Percentiles rank a stretch among this genome's conserved stretches.
Evolutionary conservation across 305 asterid genomes (phyloP).

Genomic region (Fraxinus sp.): DNA sequence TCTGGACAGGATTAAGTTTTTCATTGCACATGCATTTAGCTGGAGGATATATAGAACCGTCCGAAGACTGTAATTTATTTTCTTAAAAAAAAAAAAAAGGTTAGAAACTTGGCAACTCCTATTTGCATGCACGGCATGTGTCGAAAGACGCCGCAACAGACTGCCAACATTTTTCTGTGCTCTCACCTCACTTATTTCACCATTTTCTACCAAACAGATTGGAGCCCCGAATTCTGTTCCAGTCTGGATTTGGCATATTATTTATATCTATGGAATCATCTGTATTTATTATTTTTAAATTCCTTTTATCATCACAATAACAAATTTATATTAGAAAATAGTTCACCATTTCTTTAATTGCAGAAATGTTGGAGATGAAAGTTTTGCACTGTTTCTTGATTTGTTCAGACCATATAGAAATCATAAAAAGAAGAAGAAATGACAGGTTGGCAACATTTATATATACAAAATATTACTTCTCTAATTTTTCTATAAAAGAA

Average conservation of each 20-base stretch:
- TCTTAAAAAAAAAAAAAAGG: no score
- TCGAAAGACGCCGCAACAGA: constrained; percentile 25
- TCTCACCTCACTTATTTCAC: neutral
- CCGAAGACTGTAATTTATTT: neutral
- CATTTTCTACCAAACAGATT: constrained; percentile 24
- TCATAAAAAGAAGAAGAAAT: neutral
- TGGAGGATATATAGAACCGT: neutral
- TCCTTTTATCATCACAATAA: neutral
- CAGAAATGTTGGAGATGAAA: neutral
- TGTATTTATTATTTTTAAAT: neutral
- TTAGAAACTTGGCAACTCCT: neutral
- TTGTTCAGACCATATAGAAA: neutral
- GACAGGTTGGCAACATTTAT: neutral
- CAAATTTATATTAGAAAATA: neutral
- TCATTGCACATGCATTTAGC: no score
- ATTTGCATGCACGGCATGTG: constrained; percentile 33
- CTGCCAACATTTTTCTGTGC: neutral
- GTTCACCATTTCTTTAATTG: neutral
- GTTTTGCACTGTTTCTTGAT: neutral
- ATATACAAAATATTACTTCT: no score
- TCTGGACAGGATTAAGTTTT: no score
- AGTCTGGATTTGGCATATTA: constrained; percentile 12
- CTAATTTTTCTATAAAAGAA: no score
- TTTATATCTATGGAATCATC: no score
- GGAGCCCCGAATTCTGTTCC: neutral